These are phyloP conservation scores for Stereocaulon alpinum DNA, from an alignment of 495 filamentous ascomycete genomes.

Conservation along the genomic window DNA sequence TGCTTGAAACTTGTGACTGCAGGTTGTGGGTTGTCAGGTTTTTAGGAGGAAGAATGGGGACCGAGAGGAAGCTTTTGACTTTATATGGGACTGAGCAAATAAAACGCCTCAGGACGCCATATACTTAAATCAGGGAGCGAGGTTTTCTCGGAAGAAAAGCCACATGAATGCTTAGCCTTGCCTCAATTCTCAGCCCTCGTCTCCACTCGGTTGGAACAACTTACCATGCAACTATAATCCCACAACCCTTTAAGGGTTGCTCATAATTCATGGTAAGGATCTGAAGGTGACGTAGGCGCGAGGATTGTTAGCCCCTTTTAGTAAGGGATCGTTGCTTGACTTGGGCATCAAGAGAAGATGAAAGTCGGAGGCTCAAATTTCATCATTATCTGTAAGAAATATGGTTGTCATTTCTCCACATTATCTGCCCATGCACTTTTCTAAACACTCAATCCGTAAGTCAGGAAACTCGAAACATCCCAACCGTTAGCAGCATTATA, in stretches of 20 bases:
- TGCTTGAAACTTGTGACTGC: too few species aligned
- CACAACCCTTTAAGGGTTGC: too few species aligned
- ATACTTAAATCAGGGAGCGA: too few species aligned
- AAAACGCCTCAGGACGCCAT: too few species aligned
- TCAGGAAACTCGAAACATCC: conserved; percentile 23
- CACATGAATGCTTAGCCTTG: neutral
- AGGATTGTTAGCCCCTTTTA: too few species aligned
- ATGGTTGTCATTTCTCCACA: neutral
- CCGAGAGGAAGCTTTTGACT: too few species aligned
- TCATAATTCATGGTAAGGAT: neutral
- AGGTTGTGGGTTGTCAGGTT: too few species aligned
- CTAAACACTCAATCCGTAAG: conserved; percentile 1
- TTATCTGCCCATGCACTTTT: neutral
- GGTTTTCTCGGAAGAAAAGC: neutral
- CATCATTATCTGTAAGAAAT: neutral
- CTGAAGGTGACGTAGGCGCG: neutral
- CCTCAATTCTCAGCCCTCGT: neutral
- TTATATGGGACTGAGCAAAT: too few species aligned
- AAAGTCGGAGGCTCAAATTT: neutral
- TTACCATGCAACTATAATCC: neutral
- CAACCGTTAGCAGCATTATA: conserved; percentile 29
- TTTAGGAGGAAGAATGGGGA: too few species aligned
- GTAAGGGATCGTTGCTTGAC: neutral
- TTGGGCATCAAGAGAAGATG: neutral
- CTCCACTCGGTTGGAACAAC: neutral